Conservation (phyloP, 2,329 filamentous ascomycete genomes). For the Penicillium sp. region DNA sequence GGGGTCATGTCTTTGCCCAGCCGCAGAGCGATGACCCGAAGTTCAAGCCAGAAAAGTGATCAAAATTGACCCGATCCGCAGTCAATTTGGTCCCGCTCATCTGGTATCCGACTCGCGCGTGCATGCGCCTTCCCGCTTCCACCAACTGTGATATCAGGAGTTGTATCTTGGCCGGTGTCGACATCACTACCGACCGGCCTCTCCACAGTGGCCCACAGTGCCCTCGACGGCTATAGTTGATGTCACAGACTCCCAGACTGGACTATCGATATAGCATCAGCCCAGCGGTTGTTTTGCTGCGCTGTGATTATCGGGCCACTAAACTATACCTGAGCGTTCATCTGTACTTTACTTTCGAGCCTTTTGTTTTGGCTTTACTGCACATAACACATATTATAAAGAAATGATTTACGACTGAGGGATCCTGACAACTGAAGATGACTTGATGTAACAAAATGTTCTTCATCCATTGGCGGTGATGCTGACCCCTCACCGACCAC, state of each 20-base stretch:
- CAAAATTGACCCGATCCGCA: background rate
- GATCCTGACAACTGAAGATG: no score
- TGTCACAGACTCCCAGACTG: no score
- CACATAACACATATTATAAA: slow-evolving; percentile 4
- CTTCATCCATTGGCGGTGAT: slow-evolving; percentile 1
- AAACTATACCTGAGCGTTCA: slow-evolving; percentile 1
- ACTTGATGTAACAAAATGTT: no score
- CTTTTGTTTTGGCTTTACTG: background rate
- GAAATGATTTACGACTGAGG: background rate
- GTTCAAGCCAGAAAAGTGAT: slow-evolving; percentile 24
- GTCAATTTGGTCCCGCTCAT: background rate
- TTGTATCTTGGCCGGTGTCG: no score
- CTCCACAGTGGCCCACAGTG: no score
- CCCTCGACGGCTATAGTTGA: no score
- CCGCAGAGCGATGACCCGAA: slow-evolving; percentile 30
- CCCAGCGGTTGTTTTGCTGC: no score
- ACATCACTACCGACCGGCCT: no score
- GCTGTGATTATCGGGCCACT: no score
- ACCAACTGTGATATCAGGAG: no score
- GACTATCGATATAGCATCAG: no score
- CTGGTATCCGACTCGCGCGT: background rate
- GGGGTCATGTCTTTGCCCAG: slow-evolving; percentile 33
- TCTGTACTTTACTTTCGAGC: slow-evolving; percentile 5
- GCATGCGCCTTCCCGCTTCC: no score
- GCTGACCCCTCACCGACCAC: slow-evolving; percentile 7